Base-by-base conservation (phyloP, 2,329 filamentous ascomycete genomes). In the Stachybotrys elegans region DNA sequence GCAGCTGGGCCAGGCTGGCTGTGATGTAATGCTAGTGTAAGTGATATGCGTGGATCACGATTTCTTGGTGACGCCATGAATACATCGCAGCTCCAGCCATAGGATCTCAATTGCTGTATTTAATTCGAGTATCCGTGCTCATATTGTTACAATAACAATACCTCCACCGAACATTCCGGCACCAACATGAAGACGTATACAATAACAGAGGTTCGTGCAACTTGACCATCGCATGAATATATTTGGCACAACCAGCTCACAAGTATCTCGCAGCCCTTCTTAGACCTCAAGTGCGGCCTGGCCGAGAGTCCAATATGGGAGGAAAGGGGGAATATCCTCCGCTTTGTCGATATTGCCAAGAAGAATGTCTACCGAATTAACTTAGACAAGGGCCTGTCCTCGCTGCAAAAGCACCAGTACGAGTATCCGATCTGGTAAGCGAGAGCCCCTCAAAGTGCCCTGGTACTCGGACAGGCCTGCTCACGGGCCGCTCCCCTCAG, bases 301-400 rank as follows among this genome's bases (percentile, higher is more conserved):
- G 36, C 46, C 3, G 50, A 52, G 39, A 45, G 48, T 20, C 46
- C 46, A 9, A 47, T 45, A 25, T 49, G 43, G 48, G 50, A 52
- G 31, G 20, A 27, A 20, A 37, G 47, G 14, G 46, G 22, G 5
- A 52, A 52, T 27, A n/a, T 52, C n/a, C 46, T 52, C 8, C 50
- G 50, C 19, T 50, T 52, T 38, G 48, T 50, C 5, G 50, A 52
- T 32, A 52, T 52, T 25, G 44, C 46, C 13, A 47, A 46, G 14
- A 35, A 39, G 16, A 29, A 17, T 12, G 48, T 52, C 12, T 52
- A 52, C 23, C 43, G 50, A 2, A 46, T 52, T 3, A 39, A 47
- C 22, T 35, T 52, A 3, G 34, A 42, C 13, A 22, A 52, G 27
- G 50, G 48, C 3, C 46, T 46, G 2, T 42, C 43, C 4, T 52